Conservation (phyloP, 1,284 basidiomycete genomes). For the Tylopilus sp. region DNA sequence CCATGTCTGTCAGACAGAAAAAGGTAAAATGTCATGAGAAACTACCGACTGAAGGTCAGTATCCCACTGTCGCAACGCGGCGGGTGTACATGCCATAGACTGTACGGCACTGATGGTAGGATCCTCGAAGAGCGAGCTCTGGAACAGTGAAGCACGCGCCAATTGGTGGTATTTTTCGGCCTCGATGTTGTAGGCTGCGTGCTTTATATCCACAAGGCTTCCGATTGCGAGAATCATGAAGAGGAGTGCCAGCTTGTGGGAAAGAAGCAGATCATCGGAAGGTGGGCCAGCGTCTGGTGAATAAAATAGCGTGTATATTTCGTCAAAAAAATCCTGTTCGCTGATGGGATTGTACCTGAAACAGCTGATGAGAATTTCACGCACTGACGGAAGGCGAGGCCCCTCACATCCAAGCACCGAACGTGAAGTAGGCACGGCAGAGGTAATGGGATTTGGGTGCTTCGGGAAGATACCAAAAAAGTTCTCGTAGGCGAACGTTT, state of each 20-base stretch:
- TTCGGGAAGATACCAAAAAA: constrained; percentile 68
- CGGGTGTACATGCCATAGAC: constrained; percentile 49
- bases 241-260: constrained; percentile 66
- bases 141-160: constrained; percentile 67
- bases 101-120: constrained; percentile 72
- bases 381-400: constrained; percentile 2
- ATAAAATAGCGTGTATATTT: constrained; percentile 64
- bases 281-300: constrained; percentile 43
- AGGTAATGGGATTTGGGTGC: constrained; percentile 56
- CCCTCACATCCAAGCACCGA: constrained; percentile 73
- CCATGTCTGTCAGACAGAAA: constrained; percentile 73
- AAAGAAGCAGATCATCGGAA: constrained; percentile 54
- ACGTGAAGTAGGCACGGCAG: constrained; percentile 59
- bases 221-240: constrained; percentile 77
- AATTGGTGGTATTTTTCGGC: constrained; percentile 78
- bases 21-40: constrained; percentile 73
- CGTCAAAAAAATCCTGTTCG: constrained; percentile 59
- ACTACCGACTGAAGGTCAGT: constrained; percentile 40
- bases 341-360: constrained; percentile 71
- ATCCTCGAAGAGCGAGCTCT: constrained; percentile 67
- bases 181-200: constrained; percentile 66
- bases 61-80: constrained; percentile 1
- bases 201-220: constrained; percentile 60
- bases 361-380: constrained; percentile 12
- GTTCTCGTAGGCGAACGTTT: constrained; percentile 48